Conservation (phyloP, 441 rosid species). For the Adansonia madagascariensis region DNA sequence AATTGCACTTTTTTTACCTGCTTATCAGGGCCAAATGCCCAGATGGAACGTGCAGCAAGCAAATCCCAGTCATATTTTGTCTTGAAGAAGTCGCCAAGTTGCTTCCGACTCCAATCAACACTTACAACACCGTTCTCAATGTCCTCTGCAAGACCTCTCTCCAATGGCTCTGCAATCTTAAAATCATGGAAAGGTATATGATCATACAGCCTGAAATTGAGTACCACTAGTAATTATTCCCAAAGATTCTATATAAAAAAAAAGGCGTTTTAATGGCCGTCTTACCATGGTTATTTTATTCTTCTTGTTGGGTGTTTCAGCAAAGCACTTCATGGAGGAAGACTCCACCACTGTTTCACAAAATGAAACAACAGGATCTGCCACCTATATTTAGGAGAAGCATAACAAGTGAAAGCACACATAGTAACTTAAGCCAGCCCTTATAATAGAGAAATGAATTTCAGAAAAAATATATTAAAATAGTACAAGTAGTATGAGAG, state of each 20-base stretch:
- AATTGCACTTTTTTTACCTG: constrained; percentile 53
- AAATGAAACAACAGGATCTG: constrained; percentile 96
- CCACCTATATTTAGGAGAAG: constrained; percentile 58
- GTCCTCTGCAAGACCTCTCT: constrained; percentile 93
- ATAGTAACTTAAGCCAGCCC: not conserved
- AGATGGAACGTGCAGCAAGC: constrained; percentile 94
- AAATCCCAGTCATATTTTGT: constrained; percentile 96
- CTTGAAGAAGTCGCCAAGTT: constrained; percentile 89
- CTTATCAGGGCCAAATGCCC: constrained; percentile 99
- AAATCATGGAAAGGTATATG: constrained; percentile 29
- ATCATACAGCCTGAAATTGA: not conserved
- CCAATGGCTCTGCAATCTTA: constrained; percentile 96
- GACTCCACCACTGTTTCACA: constrained; percentile 98
- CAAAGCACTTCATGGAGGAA: constrained; percentile 96
- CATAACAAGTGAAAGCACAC: constrained; percentile 23
- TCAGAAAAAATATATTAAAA: constrained; percentile 19
- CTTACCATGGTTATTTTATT: constrained; percentile 94
- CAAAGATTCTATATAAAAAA: constrained; percentile 23
- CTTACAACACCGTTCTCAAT: constrained; percentile 90
- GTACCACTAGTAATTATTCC: constrained; percentile 9
- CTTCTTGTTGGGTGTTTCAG: constrained; percentile 96
- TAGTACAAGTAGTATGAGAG: constrained; percentile 17
- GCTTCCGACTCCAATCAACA: constrained; percentile 83
- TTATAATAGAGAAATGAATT: not conserved
- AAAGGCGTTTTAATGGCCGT: constrained; percentile 9